phyloP scores from a whole-genome alignment of 345 rosid genomes.

The Leavenworthia alabamica region DNA sequence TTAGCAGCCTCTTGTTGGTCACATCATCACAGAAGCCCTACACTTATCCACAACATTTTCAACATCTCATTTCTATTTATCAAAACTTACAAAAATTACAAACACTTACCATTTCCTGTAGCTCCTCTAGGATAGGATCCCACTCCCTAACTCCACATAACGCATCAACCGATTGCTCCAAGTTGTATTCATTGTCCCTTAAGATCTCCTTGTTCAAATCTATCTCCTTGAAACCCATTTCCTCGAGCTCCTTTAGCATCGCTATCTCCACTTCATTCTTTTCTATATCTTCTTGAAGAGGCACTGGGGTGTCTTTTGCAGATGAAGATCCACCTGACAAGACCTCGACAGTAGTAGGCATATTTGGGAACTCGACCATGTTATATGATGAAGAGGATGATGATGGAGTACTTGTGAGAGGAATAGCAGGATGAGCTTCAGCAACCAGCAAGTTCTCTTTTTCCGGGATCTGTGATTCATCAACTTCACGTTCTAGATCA shows the following conservation, averaged over 20 bases:
- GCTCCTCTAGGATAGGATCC: conserved; percentile 85
- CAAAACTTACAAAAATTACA: not conserved
- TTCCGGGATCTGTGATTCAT: conserved; percentile 33
- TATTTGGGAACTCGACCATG: conserved; percentile 41
- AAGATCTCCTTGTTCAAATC: conserved; percentile 82
- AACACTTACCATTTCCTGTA: conserved; percentile 73
- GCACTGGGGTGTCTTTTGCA: conserved; percentile 10
- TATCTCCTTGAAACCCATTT: no score
- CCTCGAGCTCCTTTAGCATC: conserved; percentile 81
- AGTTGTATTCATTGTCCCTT: conserved; percentile 64
- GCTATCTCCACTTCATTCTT: conserved; percentile 40
- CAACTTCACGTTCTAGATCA: conserved; percentile 27
- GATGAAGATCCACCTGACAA: conserved; percentile 17
- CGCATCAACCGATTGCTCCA: conserved; percentile 71
- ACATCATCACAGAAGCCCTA: conserved; percentile 81
- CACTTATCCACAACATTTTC: not conserved
- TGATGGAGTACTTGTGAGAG: conserved; percentile 7
- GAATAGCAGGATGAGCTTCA: conserved; percentile 26
- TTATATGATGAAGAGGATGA: conserved; percentile 35
- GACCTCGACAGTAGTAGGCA: conserved; percentile 18
- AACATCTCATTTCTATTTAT: not conserved
- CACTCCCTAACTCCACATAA: conserved; percentile 75
- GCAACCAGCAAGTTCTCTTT: conserved; percentile 37
- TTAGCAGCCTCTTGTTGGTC: conserved; percentile 72
- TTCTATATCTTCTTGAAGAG: conserved; percentile 13